Conservation (phyloP, 1,284 basidiomycete species). For the Boletellus deceptivus region DNA sequence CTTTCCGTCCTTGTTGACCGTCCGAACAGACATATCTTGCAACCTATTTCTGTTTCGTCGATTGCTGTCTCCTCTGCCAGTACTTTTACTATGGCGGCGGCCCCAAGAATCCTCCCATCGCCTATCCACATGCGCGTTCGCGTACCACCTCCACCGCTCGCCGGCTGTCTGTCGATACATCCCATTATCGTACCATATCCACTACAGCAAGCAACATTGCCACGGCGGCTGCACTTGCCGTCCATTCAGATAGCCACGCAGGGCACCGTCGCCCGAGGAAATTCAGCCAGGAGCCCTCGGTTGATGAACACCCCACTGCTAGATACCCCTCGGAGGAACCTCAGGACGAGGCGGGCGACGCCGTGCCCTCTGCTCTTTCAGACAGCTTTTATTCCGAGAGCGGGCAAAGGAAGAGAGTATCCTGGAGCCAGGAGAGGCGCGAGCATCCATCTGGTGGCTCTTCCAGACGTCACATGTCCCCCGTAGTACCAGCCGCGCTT, state of each 20-base stretch:
- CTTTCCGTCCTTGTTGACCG: not conserved
- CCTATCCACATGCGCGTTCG: slow-evolving; percentile 40
- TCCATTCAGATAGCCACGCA: slow-evolving; percentile 49
- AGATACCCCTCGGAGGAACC: slow-evolving; percentile 32
- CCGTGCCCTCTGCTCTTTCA: slow-evolving; percentile 51
- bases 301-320: slow-evolving; percentile 17
- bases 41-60: slow-evolving; percentile 82
- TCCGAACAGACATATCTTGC: slow-evolving; percentile 79
- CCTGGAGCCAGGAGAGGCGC: slow-evolving; percentile 63
- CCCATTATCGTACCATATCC: slow-evolving; percentile 67
- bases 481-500: slow-evolving; percentile 31
- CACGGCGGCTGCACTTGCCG: slow-evolving; percentile 60
- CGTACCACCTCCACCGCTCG: slow-evolving; percentile 44
- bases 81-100: slow-evolving; percentile 69
- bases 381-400: slow-evolving; percentile 74
- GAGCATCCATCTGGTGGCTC: slow-evolving; percentile 41
- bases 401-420: slow-evolving; percentile 54
- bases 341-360: slow-evolving; percentile 52
- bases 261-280: slow-evolving; percentile 27
- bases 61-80: slow-evolving; percentile 70
- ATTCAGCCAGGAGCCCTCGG: slow-evolving; percentile 16
- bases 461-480: slow-evolving; percentile 33
- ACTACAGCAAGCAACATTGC: slow-evolving; percentile 67
- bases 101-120: slow-evolving; percentile 35
- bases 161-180: slow-evolving; percentile 48